phyloP scores from a whole-genome alignment of 345 rosid genomes.

The Moricandia moricandioides region DNA sequence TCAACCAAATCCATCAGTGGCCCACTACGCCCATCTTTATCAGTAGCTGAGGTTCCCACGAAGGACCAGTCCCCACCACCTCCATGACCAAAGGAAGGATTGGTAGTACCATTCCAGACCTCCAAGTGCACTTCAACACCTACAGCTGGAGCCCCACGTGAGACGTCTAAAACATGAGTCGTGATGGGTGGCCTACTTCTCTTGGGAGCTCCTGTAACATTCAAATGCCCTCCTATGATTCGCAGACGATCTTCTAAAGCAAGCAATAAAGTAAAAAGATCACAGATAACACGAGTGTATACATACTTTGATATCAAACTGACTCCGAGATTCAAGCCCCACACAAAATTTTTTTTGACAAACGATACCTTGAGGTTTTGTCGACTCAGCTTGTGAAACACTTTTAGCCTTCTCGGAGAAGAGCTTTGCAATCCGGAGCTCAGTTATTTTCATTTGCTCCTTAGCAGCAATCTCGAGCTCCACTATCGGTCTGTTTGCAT shows the following conservation, averaged over 20 bases:
- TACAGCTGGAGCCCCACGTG: slow-evolving; percentile 74
- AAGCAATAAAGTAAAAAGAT: slow-evolving; percentile 9
- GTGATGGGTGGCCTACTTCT: slow-evolving; percentile 85
- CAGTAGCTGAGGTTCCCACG: slow-evolving; percentile 66
- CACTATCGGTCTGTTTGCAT: slow-evolving; percentile 64
- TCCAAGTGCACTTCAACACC: slow-evolving; percentile 74
- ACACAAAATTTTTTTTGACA: background rate
- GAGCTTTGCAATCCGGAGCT: slow-evolving; percentile 79
- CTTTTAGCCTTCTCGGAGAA: slow-evolving; percentile 44
- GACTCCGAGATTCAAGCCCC: background rate
- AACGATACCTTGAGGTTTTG: slow-evolving; percentile 56
- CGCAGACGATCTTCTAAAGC: slow-evolving; percentile 65
- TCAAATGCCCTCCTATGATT: slow-evolving; percentile 72
- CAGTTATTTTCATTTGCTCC: slow-evolving; percentile 88
- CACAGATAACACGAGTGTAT: background rate
- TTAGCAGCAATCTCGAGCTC: slow-evolving; percentile 86
- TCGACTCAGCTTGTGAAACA: slow-evolving; percentile 34
- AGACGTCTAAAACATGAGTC: slow-evolving; percentile 87
- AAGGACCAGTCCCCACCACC: slow-evolving; percentile 48
- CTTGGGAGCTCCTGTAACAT: slow-evolving; percentile 40
- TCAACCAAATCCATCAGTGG: slow-evolving; percentile 64
- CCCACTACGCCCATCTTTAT: slow-evolving; percentile 84
- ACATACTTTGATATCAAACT: background rate
- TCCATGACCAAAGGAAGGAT: slow-evolving; percentile 32
- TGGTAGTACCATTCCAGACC: slow-evolving; percentile 57